Conservation (phyloP, 176 grass and related monocot genomes). For the Phragmites australis region DNA sequence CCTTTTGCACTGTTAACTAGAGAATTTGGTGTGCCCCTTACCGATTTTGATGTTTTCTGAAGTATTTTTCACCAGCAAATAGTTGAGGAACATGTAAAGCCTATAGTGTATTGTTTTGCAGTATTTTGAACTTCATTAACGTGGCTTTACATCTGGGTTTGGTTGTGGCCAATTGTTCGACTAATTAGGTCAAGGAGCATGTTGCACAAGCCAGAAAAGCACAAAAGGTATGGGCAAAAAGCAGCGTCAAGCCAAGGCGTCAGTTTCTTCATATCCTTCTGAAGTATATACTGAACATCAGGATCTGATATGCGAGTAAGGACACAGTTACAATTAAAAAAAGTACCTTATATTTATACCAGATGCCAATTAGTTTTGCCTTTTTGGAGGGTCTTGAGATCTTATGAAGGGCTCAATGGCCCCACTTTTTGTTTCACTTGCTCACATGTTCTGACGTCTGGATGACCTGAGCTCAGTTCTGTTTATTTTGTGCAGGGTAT, state of each 20-base stretch:
- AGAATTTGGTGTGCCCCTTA: background rate
- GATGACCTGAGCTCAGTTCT: slow-evolving; percentile 20
- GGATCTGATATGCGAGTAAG: slow-evolving; percentile 98
- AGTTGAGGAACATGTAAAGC: background rate
- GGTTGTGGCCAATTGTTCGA: background rate
- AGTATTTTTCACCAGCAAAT: background rate
- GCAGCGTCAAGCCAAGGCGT: slow-evolving; percentile 92
- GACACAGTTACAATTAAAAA: slow-evolving; percentile 29
- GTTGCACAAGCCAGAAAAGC: slow-evolving; percentile 92
- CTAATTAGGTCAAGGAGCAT: slow-evolving; percentile 77
- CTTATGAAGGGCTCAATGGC: no score
- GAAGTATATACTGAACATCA: slow-evolving; percentile 99
- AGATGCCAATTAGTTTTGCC: background rate
- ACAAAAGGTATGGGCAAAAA: slow-evolving; percentile 92
- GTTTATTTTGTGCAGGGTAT: slow-evolving; percentile 57
- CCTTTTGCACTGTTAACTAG: background rate
- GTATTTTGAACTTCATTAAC: background rate
- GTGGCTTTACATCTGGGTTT: background rate
- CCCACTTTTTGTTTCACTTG: background rate
- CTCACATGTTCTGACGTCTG: background rate
- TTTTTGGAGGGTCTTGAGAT: slow-evolving; percentile 1
- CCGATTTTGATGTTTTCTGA: background rate
- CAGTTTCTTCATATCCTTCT: slow-evolving; percentile 89
- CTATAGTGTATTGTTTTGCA: background rate
- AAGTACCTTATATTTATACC: background rate